phyloP scores from a whole-genome alignment of 495 filamentous ascomycete species.

The Penicillium coffeae region DNA sequence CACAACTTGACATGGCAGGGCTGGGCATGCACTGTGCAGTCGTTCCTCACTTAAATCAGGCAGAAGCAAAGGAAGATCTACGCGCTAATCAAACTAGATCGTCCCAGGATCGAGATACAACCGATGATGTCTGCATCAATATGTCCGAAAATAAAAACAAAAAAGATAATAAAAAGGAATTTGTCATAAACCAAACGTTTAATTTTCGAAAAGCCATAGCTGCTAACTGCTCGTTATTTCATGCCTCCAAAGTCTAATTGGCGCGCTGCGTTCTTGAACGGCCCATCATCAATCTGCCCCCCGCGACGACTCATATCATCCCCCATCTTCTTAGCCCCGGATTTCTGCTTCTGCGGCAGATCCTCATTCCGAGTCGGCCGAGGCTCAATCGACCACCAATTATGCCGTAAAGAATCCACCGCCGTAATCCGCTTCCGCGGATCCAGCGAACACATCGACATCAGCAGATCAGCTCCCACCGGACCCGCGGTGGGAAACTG shows the following conservation, averaged over 20 bases:
- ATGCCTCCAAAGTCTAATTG: constrained; percentile 73
- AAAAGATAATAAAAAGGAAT: too few species aligned
- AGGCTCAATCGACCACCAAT: constrained; percentile 83
- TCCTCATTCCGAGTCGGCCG: constrained; percentile 79
- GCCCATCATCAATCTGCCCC: constrained; percentile 65
- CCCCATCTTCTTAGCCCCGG: constrained; percentile 69
- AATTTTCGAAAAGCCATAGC: too few species aligned
- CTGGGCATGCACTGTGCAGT: neutral
- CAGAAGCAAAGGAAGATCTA: neutral
- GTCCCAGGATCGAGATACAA: too few species aligned
- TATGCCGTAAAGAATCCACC: constrained; percentile 69
- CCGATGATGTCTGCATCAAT: too few species aligned
- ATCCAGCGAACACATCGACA: constrained; percentile 81
- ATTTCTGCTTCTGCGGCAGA: constrained; percentile 59
- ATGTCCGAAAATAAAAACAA: too few species aligned
- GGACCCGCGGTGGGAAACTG: constrained; percentile 73
- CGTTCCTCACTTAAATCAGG: neutral
- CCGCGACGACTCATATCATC: constrained; percentile 77
- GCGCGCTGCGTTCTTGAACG: constrained; percentile 71
- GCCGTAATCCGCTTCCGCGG: constrained; percentile 78
- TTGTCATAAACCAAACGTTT: too few species aligned
- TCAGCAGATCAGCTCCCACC: constrained; percentile 80
- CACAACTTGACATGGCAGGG: too few species aligned
- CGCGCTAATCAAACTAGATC: too few species aligned
- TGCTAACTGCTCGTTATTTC: constrained; percentile 40